Evolutionary conservation across 768 basidiomycete species (phyloP).

Genomic region (Phylloporus sp.): DNA sequence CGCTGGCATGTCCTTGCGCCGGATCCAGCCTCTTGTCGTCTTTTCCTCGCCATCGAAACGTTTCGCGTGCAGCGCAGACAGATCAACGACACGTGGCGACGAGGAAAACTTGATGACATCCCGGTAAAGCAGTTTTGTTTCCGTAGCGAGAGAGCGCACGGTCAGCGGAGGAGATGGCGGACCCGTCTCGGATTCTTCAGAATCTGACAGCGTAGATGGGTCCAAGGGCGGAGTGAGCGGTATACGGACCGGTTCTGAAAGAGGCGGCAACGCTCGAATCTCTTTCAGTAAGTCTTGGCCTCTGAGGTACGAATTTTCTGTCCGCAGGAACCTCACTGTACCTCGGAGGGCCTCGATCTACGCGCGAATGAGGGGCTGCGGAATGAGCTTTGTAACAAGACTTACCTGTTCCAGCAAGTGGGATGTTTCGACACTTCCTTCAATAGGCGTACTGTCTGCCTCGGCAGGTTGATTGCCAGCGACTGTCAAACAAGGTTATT

Average conservation of each 20-base stretch:
- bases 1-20: constrained; percentile 75
- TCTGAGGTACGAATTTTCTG: constrained; percentile 90
- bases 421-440: constrained; percentile 82
- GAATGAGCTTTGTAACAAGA: constrained; percentile 4
- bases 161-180: constrained; percentile 42
- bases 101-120: constrained; percentile 86
- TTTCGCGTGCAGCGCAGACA: constrained; percentile 57
- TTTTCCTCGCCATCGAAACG: constrained; percentile 44
- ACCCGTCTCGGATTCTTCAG: constrained; percentile 58
- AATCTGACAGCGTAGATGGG: constrained; percentile 63
- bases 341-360: constrained; percentile 89
- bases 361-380: constrained; percentile 7
- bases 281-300: constrained; percentile 87
- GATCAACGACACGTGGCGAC: constrained; percentile 80
- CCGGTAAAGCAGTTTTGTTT: constrained; percentile 84
- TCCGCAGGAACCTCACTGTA: constrained; percentile 88
- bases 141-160: constrained; percentile 66
- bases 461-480: constrained; percentile 51
- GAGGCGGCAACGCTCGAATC: constrained; percentile 67
- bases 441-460: constrained; percentile 60
- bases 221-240: constrained; percentile 64
- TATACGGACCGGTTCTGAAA: constrained; percentile 48
- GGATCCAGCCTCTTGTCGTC: constrained; percentile 64
- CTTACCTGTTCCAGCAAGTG: constrained; percentile 82
- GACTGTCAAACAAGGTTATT: constrained; percentile 24